phyloP scores from a whole-genome alignment of 140 eudicot genomes.

The Bidens hawaiensis region DNA sequence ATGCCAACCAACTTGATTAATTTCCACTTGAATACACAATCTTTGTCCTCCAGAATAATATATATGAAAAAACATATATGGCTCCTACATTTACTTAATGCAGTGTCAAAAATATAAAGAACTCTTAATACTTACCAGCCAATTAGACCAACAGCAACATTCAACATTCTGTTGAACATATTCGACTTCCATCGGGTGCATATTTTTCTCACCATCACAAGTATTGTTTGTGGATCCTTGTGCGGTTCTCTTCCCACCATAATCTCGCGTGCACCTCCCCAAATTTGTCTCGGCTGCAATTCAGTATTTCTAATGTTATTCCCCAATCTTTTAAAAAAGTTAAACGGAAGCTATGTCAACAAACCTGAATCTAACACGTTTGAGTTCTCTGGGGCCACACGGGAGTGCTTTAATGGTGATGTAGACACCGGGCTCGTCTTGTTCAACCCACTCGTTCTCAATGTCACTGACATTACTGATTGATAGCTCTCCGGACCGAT shows the following conservation, averaged over 20 bases:
- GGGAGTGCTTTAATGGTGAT: slow-evolving; percentile 87
- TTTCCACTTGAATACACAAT: background rate
- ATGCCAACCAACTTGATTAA: slow-evolving; percentile 26
- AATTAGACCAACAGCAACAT: slow-evolving; percentile 2
- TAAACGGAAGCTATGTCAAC: background rate
- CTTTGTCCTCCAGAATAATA: background rate
- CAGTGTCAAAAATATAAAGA: slow-evolving; percentile 17
- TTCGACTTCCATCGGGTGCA: background rate
- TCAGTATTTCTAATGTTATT: background rate
- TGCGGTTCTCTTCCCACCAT: slow-evolving; percentile 76
- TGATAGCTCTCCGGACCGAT: slow-evolving; percentile 82
- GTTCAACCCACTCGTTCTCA: too few relatives aligned
- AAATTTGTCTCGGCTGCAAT: slow-evolving; percentile 66
- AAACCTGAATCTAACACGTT: slow-evolving; percentile 97
- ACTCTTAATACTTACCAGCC: slow-evolving; percentile 13
- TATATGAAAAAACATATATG: slow-evolving; percentile 8
- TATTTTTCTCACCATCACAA: slow-evolving; percentile 30
- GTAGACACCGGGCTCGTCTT: slow-evolving; percentile 93
- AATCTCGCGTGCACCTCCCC: slow-evolving; percentile 67
- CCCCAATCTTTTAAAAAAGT: background rate
- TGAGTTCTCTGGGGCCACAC: slow-evolving; percentile 77
- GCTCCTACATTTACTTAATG: slow-evolving; percentile 21
- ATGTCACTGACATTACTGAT: slow-evolving; percentile 93
- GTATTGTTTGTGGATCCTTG: slow-evolving; percentile 64
- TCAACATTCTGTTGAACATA: slow-evolving; percentile 26